These are phyloP conservation scores for Apiospora saccharicola DNA, from an alignment of 2,329 filamentous ascomycete genomes.

Conservation along the genomic window DNA sequence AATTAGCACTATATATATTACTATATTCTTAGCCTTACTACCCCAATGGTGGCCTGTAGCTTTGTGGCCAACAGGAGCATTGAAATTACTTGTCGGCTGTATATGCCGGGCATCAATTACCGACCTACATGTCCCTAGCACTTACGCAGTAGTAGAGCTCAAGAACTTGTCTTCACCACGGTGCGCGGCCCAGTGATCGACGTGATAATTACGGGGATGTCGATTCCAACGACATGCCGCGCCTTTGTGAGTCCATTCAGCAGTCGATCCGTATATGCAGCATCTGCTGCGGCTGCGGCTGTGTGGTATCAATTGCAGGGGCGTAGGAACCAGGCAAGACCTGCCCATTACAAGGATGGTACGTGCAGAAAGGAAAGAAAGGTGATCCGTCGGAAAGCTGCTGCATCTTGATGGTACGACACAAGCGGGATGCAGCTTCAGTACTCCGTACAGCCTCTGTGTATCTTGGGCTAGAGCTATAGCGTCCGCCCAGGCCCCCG, in stretches of 20 bases:
- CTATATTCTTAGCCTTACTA: neutral
- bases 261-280: neutral
- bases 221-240: neutral
- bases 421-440: neutral
- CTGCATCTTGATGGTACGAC: neutral
- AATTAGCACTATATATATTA: neutral
- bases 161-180: neutral
- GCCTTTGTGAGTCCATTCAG: neutral
- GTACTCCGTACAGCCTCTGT: neutral
- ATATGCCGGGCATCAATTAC: neutral
- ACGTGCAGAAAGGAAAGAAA: neutral
- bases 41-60: neutral
- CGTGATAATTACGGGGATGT: neutral
- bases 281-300: slow-evolving; percentile 3
- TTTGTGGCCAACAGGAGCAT: neutral
- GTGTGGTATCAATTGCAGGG: neutral
- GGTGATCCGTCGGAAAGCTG: neutral
- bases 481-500: neutral
- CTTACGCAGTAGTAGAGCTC: too few species aligned
- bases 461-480: neutral
- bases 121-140: neutral
- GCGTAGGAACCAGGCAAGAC: neutral
- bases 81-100: neutral
- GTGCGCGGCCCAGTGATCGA: neutral
- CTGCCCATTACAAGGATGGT: neutral